A percentile compares a stretch with the other conserved stretches of the same genome.
These are phyloP conservation scores for Zygosaccharomyces sapae DNA, from an alignment of 1,139 yeast genomes.

Conservation along the genomic window DNA sequence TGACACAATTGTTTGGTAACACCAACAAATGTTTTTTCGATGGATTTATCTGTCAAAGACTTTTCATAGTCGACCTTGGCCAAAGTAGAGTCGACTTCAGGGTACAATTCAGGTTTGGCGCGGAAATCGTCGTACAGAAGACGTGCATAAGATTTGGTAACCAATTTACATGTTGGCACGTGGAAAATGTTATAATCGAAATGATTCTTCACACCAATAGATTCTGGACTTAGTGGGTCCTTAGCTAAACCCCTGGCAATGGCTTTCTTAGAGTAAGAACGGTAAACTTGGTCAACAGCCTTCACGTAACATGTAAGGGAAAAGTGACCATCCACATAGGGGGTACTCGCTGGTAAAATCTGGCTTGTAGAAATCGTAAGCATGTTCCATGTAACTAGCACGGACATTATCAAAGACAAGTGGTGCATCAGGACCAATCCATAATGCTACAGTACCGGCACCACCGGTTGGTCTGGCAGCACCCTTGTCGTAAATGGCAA, in stretches of 20 bases:
- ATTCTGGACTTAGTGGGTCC: slow-evolving; percentile 44
- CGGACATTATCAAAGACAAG: slow-evolving; percentile 83
- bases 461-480: slow-evolving; percentile 99
- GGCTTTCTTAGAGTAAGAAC: slow-evolving; percentile 75
- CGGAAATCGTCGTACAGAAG: slow-evolving; percentile 82
- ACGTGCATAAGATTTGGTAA: slow-evolving; percentile 89
- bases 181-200: slow-evolving; percentile 97
- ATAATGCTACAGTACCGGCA: slow-evolving; percentile 93
- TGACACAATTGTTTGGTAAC: slow-evolving; percentile 69
- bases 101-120: slow-evolving; percentile 56
- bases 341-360: slow-evolving; percentile 97
- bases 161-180: slow-evolving; percentile 97
- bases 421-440: slow-evolving; percentile 98
- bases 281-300: slow-evolving; percentile 86
- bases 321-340: slow-evolving; percentile 94
- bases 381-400: slow-evolving; percentile 94
- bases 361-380: slow-evolving; percentile 97
- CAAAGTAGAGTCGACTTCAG: slow-evolving; percentile 56
- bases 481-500: slow-evolving; percentile 95
- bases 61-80: slow-evolving; percentile 66
- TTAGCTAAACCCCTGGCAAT: slow-evolving; percentile 49
- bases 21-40: slow-evolving; percentile 82
- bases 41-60: slow-evolving; percentile 69
- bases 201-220: slow-evolving; percentile 62
- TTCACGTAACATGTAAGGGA: slow-evolving; percentile 90